Percentiles rank a stretch among this genome's conserved stretches.
phyloP scores from a whole-genome alignment of 163 green algal genomes.

The Prototheca wickerhamii region DNA sequence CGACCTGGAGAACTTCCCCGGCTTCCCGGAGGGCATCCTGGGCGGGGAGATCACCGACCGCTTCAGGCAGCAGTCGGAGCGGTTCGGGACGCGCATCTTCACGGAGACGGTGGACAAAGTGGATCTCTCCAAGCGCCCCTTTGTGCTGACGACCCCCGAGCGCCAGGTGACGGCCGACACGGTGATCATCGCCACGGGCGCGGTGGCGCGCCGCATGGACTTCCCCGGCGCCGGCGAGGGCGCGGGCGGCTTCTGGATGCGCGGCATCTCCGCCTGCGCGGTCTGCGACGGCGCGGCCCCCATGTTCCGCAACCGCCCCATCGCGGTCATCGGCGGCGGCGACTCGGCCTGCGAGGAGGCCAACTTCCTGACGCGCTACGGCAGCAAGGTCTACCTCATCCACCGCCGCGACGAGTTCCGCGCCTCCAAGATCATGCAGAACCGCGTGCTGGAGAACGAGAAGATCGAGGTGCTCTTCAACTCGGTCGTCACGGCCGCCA shows the following conservation, averaged over 20 bases:
- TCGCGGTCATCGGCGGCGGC: slow-evolving; percentile 84
- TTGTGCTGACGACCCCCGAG: slow-evolving; percentile 42
- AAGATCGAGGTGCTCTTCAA: slow-evolving; percentile 81
- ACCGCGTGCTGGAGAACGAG: slow-evolving; percentile 59
- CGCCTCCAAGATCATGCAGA: slow-evolving; percentile 84
- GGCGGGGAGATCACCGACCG: slow-evolving; percentile 67
- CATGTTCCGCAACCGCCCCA: slow-evolving; percentile 81
- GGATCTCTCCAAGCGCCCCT: slow-evolving; percentile 63
- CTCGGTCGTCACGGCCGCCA: slow-evolving; percentile 62
- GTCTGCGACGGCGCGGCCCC: slow-evolving; percentile 85
- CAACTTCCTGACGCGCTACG: slow-evolving; percentile 82
- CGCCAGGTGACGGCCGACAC: slow-evolving; percentile 46
- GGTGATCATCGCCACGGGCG: slow-evolving; percentile 95
- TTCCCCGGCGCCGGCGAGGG: slow-evolving; percentile 78
- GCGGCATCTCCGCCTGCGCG: slow-evolving; percentile 81
- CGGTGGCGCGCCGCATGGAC: slow-evolving; percentile 76
- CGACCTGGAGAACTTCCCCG: slow-evolving; percentile 62
- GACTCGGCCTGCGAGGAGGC: slow-evolving; percentile 90
- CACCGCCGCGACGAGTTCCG: slow-evolving; percentile 70
- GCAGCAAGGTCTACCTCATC: slow-evolving; percentile 84
- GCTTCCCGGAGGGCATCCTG: slow-evolving; percentile 71
- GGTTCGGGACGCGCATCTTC: slow-evolving; percentile 74
- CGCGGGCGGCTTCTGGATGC: slow-evolving; percentile 65
- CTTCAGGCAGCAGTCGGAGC: slow-evolving; percentile 66
- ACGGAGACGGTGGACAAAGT: slow-evolving; percentile 70